Base-by-base conservation (phyloP, 2,329 filamentous ascomycete genomes). In the Grosmannia clavigera region DNA sequence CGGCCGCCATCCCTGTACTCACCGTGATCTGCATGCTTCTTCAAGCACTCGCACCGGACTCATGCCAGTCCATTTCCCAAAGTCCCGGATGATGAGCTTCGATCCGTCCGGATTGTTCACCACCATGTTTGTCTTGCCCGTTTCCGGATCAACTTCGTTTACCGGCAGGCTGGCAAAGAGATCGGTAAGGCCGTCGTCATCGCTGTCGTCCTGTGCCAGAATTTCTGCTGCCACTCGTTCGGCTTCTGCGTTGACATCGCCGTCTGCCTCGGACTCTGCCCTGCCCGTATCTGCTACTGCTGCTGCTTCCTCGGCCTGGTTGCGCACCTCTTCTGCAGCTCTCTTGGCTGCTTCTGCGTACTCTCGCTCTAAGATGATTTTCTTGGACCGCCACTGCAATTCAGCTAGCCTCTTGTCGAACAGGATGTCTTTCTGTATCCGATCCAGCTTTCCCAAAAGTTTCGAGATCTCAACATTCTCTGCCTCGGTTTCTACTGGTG, bases 21-120 rank as follows among this genome's bases (percentile, higher is more conserved):
- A 87, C 86, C 86, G 86, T 64, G 90, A 83, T 66, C 87, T 86
- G 70, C 92, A 95, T n/a, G 89, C 83, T 70, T 96, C 92, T 70
- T 96, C 91, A 14, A 97, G 74, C 33, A 89, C 79, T 64, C 87
- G 81, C 63, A 84, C 82, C 19, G 92, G 92, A 66, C 77, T 88
- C 35, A 95, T 73, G 9, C 92, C 92, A 16, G 82, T 81, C 76
- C 84, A 85, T 70, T 90, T 90, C 1, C 90, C 91, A 77, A 97
- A 96, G 67, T 96, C 87, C 52, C 88, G 80, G 56, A 95, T 80
- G 1, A 76, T 79, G 4, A 90, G 72, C 60, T 80, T 83, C 6
- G 75, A 69, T 1, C 82, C 79, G 64, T 81, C 71, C 59, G 74
- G 65, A 55, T 76, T 74, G 66, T 78, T 82, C 52, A 83, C 74